Evolutionary conservation across 192 early-diverging fungal species (phyloP).

Genomic region (Dissophora ornata): DNA sequence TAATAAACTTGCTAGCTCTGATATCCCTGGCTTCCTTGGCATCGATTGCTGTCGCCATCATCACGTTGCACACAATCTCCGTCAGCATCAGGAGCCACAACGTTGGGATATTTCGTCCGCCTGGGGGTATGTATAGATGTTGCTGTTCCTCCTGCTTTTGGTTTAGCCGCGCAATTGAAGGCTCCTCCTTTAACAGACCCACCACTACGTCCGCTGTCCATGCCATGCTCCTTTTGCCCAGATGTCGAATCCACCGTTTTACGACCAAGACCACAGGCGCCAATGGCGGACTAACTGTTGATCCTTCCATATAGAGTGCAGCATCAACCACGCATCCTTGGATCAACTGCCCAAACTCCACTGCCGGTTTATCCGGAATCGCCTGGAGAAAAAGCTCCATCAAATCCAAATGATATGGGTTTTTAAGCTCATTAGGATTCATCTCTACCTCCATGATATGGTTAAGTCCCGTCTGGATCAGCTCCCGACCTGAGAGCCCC

Average conservation of each 20-base stretch:
- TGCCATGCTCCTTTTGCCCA: constrained; percentile 32
- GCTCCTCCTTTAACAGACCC: constrained; percentile 31
- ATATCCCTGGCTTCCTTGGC: constrained; percentile 32
- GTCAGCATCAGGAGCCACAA: constrained; percentile 43
- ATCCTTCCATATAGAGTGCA: constrained; percentile 27
- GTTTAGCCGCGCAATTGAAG: constrained; percentile 8
- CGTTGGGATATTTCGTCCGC: constrained; percentile 19
- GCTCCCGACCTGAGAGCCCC: constrained; percentile 22
- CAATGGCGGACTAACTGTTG: constrained; percentile 14
- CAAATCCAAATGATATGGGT: constrained; percentile 43
- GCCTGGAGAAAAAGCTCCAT: constrained; percentile 45
- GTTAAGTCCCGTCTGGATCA: constrained; percentile 33
- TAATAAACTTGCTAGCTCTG: constrained; percentile 40
- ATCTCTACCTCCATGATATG: constrained; percentile 44
- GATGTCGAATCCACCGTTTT: constrained; percentile 47
- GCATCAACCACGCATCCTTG: constrained; percentile 34
- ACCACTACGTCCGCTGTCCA: constrained; percentile 45
- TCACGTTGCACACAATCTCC: constrained; percentile 41
- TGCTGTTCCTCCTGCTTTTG: constrained; percentile 46
- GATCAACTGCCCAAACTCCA: constrained; percentile 45
- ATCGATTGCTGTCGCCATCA: constrained; percentile 50
- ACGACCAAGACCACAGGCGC: constrained; percentile 33
- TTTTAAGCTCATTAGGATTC: constrained; percentile 52
- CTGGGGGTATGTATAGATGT: constrained; percentile 3
- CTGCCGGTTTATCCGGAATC: constrained; percentile 37